These are phyloP conservation scores for Graphiopsis chlorocephala DNA, from an alignment of 2,329 filamentous ascomycete species.

Conservation along the genomic window DNA sequence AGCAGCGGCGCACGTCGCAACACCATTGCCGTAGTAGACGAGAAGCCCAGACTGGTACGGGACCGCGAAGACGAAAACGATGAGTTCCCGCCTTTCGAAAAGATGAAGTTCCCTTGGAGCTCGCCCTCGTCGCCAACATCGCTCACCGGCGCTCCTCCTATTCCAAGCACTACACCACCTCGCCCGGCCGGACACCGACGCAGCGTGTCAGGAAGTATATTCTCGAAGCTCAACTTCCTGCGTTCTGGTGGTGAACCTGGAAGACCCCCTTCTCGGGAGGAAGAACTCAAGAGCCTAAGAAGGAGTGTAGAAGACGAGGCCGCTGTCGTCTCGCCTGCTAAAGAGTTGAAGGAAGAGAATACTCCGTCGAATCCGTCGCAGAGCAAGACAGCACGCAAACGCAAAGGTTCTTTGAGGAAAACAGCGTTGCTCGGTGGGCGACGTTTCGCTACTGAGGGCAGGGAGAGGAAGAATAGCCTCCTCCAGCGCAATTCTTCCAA, in stretches of 20 bases:
- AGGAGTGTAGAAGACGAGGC: constrained; percentile 23
- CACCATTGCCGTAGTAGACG: constrained; percentile 11
- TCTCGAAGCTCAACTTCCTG: constrained; percentile 70
- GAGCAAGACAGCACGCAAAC: constrained; percentile 58
- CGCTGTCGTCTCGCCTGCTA: constrained; percentile 2
- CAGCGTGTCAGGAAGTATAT: constrained; percentile 61
- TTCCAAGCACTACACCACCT: constrained; percentile 12
- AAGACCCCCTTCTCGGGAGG: constrained; percentile 29
- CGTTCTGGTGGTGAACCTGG: constrained; percentile 45
- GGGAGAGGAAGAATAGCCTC: constrained; percentile 45
- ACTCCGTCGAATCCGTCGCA: neutral
- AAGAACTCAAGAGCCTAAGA: constrained; percentile 30
- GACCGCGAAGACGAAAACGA: constrained; percentile 12
- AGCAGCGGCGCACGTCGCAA: constrained; percentile 13
- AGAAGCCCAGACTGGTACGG: neutral
- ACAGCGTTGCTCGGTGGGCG: constrained; percentile 78
- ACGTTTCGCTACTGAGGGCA: constrained; percentile 54
- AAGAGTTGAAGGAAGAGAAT: constrained; percentile 6
- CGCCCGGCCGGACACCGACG: constrained; percentile 44
- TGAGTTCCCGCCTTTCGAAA: constrained; percentile 16
- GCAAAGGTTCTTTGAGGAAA: constrained; percentile 83
- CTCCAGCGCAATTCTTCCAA: constrained; percentile 38
- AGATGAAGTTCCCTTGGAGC: constrained; percentile 30
- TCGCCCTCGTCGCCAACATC: constrained; percentile 23
- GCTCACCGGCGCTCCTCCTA: constrained; percentile 13